These are phyloP conservation scores for Garcia nutans DNA, from an alignment of 345 rosid species.

Conservation along the genomic window DNA sequence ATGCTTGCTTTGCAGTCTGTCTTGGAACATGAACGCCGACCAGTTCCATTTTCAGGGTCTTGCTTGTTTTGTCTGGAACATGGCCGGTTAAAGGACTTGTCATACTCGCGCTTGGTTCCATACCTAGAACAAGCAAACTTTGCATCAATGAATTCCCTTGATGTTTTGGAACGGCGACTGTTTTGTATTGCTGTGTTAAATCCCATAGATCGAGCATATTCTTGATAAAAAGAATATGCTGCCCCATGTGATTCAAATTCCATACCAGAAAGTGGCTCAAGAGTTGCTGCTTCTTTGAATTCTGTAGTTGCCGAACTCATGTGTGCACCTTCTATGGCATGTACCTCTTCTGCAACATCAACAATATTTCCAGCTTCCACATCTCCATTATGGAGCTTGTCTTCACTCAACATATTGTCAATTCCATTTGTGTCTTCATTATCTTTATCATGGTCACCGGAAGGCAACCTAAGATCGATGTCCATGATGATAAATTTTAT, in stretches of 20 bases:
- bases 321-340: constrained; percentile 36
- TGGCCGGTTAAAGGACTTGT: constrained; percentile 53
- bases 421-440: constrained; percentile 50
- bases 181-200: constrained; percentile 63
- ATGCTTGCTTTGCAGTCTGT: constrained; percentile 75
- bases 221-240: constrained; percentile 66
- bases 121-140: constrained; percentile 79
- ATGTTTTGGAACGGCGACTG: constrained; percentile 66
- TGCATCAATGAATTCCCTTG: constrained; percentile 68
- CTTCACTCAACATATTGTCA: constrained; percentile 44
- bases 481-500: constrained; percentile 34
- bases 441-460: constrained; percentile 60
- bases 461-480: constrained; percentile 63
- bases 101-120: constrained; percentile 61
- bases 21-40: constrained; percentile 52
- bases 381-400: constrained; percentile 40
- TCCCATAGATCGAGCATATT: constrained; percentile 66
- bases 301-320: constrained; percentile 26
- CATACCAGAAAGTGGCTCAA: constrained; percentile 63
- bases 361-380: constrained; percentile 32
- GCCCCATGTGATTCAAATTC: constrained; percentile 61
- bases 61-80: constrained; percentile 58
- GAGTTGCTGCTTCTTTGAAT: constrained; percentile 43
- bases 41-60: constrained; percentile 54
- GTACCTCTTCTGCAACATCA: constrained; percentile 34